Evolutionary conservation across 768 basidiomycete genomes (phyloP).

Genomic region (Albatrellus ellisii): DNA sequence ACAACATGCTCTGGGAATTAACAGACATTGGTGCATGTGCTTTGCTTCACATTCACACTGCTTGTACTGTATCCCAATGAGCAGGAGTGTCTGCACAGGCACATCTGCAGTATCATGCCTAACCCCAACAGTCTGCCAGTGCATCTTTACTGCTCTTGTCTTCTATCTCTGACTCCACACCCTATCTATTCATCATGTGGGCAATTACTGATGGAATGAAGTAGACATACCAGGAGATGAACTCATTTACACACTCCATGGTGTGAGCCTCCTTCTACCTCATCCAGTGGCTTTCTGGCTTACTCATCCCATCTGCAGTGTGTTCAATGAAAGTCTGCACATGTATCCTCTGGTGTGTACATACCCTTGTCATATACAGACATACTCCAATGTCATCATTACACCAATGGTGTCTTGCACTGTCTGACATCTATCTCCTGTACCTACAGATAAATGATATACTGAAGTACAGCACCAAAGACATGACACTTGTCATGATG

Average conservation of each 20-base stretch:
- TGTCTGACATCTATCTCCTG: not conserved
- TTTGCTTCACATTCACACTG: slow-evolving; percentile 26
- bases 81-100: slow-evolving; percentile 27
- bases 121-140: slow-evolving; percentile 14
- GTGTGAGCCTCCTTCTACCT: slow-evolving; percentile 7
- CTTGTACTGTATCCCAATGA: slow-evolving; percentile 29
- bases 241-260: slow-evolving; percentile 9
- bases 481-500: slow-evolving; percentile 25
- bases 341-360: slow-evolving; percentile 17
- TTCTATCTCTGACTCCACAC: no score
- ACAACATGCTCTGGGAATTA: not conserved
- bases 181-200: not conserved
- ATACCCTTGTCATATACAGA: not conserved
- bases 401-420: not conserved
- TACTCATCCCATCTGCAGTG: slow-evolving; percentile 18
- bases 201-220: not conserved
- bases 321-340: slow-evolving; percentile 36
- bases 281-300: not conserved
- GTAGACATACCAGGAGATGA: slow-evolving; percentile 16
- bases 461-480: slow-evolving; percentile 33
- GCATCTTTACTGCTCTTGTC: no score
- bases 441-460: slow-evolving; percentile 26
- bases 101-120: slow-evolving; percentile 21
- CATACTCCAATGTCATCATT: not conserved
- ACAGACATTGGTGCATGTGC: slow-evolving; percentile 26